These are phyloP conservation scores for Asterochloris erici DNA, from an alignment of 139 green algal genomes.

Conservation along the genomic window DNA sequence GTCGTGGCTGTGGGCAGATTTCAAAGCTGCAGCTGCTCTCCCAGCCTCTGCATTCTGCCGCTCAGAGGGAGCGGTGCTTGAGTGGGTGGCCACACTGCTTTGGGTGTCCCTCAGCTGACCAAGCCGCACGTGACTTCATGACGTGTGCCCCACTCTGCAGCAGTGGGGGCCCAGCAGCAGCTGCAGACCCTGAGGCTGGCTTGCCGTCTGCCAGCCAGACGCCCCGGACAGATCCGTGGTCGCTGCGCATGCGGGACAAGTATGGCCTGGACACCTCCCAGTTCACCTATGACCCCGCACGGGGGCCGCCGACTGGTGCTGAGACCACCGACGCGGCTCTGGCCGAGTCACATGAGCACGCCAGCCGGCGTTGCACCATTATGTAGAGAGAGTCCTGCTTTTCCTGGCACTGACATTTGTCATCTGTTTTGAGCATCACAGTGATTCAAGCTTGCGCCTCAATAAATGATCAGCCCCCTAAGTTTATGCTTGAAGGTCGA, in stretches of 20 bases:
- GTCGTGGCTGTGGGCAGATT: background rate
- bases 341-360: no score
- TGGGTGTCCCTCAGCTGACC: background rate
- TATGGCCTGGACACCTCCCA: slow-evolving; percentile 31
- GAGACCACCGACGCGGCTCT: background rate
- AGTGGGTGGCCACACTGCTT: background rate
- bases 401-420: background rate
- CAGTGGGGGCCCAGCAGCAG: background rate
- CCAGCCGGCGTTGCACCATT: background rate
- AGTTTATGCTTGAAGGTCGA: no score
- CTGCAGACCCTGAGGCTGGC: background rate
- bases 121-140: background rate
- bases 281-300: slow-evolving; percentile 21
- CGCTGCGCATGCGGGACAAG: slow-evolving; percentile 29
- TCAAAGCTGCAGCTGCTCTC: background rate
- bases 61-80: background rate
- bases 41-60: no score
- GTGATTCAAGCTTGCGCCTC: no score
- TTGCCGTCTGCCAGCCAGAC: no score
- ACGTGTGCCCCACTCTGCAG: background rate
- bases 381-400: background rate
- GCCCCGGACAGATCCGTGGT: slow-evolving; percentile 23
- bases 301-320: background rate
- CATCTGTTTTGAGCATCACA: no score
- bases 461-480: no score